These are phyloP conservation scores for Colletotrichum paranaense DNA, from an alignment of 2,329 filamentous ascomycete genomes.

Conservation along the genomic window DNA sequence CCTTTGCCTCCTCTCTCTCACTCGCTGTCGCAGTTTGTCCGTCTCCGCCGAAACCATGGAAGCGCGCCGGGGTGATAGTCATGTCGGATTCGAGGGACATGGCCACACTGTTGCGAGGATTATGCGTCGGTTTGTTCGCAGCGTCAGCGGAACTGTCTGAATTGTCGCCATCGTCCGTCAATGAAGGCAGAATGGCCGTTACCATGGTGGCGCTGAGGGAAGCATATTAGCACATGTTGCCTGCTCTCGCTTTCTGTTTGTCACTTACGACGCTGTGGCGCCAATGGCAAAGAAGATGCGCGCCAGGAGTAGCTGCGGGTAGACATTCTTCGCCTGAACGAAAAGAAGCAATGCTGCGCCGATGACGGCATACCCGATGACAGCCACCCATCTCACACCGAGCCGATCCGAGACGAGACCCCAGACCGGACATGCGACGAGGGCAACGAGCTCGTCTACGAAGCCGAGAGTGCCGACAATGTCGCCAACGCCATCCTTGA, in stretches of 20 bases:
- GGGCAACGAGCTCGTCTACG: conserved; percentile 83
- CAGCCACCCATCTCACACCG: conserved; percentile 78
- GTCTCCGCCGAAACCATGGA: conserved; percentile 51
- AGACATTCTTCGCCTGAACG: conserved; percentile 87
- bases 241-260: neutral
- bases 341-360: conserved; percentile 81
- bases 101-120: conserved; percentile 67
- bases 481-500: conserved; percentile 79
- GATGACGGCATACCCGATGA: conserved; percentile 85
- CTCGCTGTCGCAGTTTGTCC: conserved; percentile 30
- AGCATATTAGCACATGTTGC: neutral
- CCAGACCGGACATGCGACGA: conserved; percentile 85
- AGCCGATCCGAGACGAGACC: conserved; percentile 81
- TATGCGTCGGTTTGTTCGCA: conserved; percentile 49
- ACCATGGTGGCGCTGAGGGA: conserved; percentile 85
- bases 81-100: conserved; percentile 79
- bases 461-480: conserved; percentile 88
- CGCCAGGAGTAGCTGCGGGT: conserved; percentile 87
- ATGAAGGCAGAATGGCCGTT: conserved; percentile 86
- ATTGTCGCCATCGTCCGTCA: conserved; percentile 63
- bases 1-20: conserved; percentile 39
- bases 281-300: conserved; percentile 90
- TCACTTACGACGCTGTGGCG: conserved; percentile 82
- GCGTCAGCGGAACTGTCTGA: conserved; percentile 40
- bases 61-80: conserved; percentile 78